Evolutionary conservation across 768 basidiomycete species (phyloP).

Genomic region (Kwoniella europaea): DNA sequence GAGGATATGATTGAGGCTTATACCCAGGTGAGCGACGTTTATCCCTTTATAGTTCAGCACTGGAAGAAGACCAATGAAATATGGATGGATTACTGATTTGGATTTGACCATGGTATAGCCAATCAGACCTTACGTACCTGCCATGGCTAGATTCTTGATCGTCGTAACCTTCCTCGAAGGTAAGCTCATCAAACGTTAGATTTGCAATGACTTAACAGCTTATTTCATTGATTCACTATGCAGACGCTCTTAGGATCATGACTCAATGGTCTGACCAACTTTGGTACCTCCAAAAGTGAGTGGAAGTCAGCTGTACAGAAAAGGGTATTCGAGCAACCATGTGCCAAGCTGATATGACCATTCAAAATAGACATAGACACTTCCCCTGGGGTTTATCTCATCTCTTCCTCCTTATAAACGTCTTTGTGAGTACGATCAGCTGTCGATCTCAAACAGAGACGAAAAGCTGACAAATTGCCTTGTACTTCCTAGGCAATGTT

Average conservation of each 20-base stretch:
- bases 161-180: conserved; percentile 94
- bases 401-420: conserved; percentile 86
- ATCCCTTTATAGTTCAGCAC: too few relatives aligned
- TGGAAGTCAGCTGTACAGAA: conserved; percentile 22
- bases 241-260: conserved; percentile 84
- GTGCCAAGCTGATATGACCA: conserved; percentile 8
- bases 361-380: conserved; percentile 74
- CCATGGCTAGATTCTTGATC: conserved; percentile 93
- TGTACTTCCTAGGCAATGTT: conserved; percentile 75
- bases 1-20: conserved; percentile 93
- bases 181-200: conserved; percentile 20
- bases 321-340: too few relatives aligned
- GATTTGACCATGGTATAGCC: conserved; percentile 65
- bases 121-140: conserved; percentile 88
- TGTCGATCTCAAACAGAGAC: neutral
- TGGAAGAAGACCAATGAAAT: neutral
- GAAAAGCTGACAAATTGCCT: neutral
- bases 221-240: neutral
- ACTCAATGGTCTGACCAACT: conserved; percentile 97
- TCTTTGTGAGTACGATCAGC: conserved; percentile 69
- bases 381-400: conserved; percentile 97
- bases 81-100: neutral
- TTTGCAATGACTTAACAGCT: conserved; percentile 2
- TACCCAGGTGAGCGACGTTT: conserved; percentile 61
- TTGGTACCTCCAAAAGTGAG: conserved; percentile 96